Base-by-base conservation (phyloP, 208 protist species). In the Trypanosoma avium region DNA sequence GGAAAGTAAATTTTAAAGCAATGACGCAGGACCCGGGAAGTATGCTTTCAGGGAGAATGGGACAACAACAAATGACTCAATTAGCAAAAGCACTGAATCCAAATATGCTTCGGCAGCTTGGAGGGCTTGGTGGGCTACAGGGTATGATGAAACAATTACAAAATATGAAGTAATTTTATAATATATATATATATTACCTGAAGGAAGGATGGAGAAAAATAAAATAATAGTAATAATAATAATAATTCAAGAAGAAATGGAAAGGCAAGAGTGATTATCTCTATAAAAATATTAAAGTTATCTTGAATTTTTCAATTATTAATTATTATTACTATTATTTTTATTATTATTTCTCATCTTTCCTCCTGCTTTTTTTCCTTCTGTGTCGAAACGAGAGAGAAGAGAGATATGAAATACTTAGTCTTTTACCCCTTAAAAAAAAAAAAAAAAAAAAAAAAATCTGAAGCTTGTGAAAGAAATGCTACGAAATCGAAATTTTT, bases 1-100 rank as follows among this genome's bases (percentile, higher is more conserved):
- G 88, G 24, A 94, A 95, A 77, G 74, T 93, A 55, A 94, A 96
- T 78, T 90, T 97, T 67, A 94, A 94, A 70, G 72, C 84, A 32
- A 87, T 96, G 82, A 82, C 75, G 74, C 76, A 92, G 66, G 86
- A 95, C 52, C 79, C 86, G 1, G 36, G 77, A 30, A 80, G 82
- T 26, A 47, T 92, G 56, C 52, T 81, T 19, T 72, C 67, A 1
- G 75, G 74, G 22, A 68, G 78, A 29, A 81, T 87, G 69, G 86
- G 85, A 4, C 85, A 94, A 64, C 85, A 94, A 62, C 89, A 94
- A 74, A 91, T 95, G 78, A 73, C 65, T 0, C 84, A 95, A 63
- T 71, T 97, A 22, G 79, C 92, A 29, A 93, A 95, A 67, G 76
- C 84, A 67, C 43, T 97, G 26, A 90, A 96, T 76, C 92, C 92